phyloP scores from a whole-genome alignment of 2,329 filamentous ascomycete species.

The Cladosporium velox region DNA sequence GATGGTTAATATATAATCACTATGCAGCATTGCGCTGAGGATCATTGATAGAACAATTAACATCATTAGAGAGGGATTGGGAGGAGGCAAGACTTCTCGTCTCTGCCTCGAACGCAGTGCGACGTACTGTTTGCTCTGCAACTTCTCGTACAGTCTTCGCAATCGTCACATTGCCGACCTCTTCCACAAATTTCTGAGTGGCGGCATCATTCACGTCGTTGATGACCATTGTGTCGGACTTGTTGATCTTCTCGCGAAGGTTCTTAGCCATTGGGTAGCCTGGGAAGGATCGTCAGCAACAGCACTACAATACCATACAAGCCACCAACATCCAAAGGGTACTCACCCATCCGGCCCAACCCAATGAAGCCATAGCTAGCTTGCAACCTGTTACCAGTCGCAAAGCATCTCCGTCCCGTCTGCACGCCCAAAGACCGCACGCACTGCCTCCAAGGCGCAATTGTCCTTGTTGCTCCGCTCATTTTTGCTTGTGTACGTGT shows the following conservation, averaged over 20 bases:
- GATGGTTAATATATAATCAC: slow-evolving; percentile 21
- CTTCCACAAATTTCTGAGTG: slow-evolving; percentile 59
- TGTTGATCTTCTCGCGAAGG: slow-evolving; percentile 65
- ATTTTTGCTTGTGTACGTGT: slow-evolving; percentile 11
- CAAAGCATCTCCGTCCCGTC: slow-evolving; percentile 44
- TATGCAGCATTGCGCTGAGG: slow-evolving; percentile 17
- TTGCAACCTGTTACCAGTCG: slow-evolving; percentile 44
- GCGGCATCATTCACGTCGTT: slow-evolving; percentile 65
- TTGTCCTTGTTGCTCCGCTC: slow-evolving; percentile 16
- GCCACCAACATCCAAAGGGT: slow-evolving; percentile 23
- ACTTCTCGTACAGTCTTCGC: slow-evolving; percentile 62
- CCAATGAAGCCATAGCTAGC: slow-evolving; percentile 54
- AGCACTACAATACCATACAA: neutral
- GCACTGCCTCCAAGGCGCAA: slow-evolving; percentile 23
- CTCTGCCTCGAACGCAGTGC: neutral
- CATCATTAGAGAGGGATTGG: slow-evolving; percentile 21
- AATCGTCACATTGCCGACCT: slow-evolving; percentile 56
- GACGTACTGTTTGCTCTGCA: slow-evolving; percentile 66
- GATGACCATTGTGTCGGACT: slow-evolving; percentile 62
- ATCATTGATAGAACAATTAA: slow-evolving; percentile 20
- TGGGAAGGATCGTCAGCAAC: slow-evolving; percentile 36
- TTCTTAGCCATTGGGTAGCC: slow-evolving; percentile 75
- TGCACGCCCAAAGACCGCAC: slow-evolving; percentile 1
- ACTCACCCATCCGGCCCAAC: slow-evolving; percentile 53
- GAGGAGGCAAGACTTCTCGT: neutral